Conservation (phyloP, 2,329 filamentous ascomycete species). For the Botrytis pseudocinerea region DNA sequence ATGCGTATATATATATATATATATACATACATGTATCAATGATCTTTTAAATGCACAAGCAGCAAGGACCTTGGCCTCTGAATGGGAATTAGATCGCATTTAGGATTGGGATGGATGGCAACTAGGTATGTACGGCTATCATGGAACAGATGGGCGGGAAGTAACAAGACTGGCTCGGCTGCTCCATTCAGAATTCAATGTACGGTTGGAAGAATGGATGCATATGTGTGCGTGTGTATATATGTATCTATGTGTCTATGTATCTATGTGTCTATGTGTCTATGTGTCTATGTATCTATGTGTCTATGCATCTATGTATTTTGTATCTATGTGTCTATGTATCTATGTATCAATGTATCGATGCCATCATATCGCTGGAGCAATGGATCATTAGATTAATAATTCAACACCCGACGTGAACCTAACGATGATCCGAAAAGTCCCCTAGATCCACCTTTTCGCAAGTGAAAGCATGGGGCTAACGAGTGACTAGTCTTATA, state of each 20-base stretch:
- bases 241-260: no score
- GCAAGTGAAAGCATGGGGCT: neutral
- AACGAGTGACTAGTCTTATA: neutral
- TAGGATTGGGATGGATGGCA: neutral
- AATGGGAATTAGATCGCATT: neutral
- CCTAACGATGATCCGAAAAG: neutral
- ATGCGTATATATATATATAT: neutral
- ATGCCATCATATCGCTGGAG: neutral
- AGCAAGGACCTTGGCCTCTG: neutral
- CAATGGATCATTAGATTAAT: neutral
- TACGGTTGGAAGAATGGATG: neutral
- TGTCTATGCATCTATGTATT: no score
- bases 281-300: no score
- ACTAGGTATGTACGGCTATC: neutral
- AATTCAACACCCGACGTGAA: neutral
- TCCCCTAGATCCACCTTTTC: neutral
- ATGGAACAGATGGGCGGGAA: neutral
- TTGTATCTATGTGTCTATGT: no score
- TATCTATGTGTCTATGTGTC: no score
- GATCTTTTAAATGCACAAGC: no score
- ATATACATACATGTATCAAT: neutral
- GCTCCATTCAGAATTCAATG: neutral
- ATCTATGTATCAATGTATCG: no score
- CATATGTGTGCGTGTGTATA: no score
- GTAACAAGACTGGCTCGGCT: neutral